Evolutionary conservation across 2,329 filamentous ascomycete species (phyloP).

Genomic region (Ceratocystiopsis minuta): DNA sequence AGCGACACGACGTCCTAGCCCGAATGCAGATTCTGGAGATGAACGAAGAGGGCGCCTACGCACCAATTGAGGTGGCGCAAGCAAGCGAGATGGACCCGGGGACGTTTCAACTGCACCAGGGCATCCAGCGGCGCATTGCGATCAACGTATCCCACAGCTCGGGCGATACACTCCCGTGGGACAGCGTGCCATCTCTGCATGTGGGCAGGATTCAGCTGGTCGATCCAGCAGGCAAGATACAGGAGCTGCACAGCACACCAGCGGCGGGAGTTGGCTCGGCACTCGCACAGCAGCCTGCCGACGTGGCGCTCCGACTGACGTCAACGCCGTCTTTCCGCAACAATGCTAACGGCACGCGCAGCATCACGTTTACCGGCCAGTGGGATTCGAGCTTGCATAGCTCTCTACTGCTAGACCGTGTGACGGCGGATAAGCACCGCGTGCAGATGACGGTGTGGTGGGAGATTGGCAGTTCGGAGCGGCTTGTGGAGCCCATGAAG

Average conservation of each 20-base stretch:
- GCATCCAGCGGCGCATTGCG: conserved; percentile 71
- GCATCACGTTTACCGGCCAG: conserved; percentile 72
- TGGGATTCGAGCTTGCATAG: conserved; percentile 93
- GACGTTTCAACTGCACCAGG: conserved; percentile 88
- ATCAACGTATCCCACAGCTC: conserved; percentile 85
- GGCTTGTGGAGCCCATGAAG: conserved; percentile 71
- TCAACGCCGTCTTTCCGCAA: conserved; percentile 63
- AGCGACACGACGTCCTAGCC: conserved; percentile 83
- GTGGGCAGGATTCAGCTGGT: conserved; percentile 70
- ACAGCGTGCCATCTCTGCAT: conserved; percentile 58
- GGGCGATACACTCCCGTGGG: conserved; percentile 74
- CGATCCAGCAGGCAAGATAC: conserved; percentile 57
- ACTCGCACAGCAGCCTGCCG: conserved; percentile 22
- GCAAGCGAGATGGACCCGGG: conserved; percentile 69
- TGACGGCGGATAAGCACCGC: conserved; percentile 80
- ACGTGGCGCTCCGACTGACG: conserved; percentile 61
- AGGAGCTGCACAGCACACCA: background rate
- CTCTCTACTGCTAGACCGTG: conserved; percentile 81
- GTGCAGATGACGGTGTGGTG: conserved; percentile 77
- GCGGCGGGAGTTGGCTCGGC: background rate
- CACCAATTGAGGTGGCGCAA: conserved; percentile 84
- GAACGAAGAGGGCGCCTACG: conserved; percentile 76
- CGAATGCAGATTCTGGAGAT: conserved; percentile 81
- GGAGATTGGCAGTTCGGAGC: conserved; percentile 60
- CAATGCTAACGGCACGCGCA: conserved; percentile 79